phyloP scores from a whole-genome alignment of 2,329 filamentous ascomycete genomes.

The Setomelanomma holmii region DNA sequence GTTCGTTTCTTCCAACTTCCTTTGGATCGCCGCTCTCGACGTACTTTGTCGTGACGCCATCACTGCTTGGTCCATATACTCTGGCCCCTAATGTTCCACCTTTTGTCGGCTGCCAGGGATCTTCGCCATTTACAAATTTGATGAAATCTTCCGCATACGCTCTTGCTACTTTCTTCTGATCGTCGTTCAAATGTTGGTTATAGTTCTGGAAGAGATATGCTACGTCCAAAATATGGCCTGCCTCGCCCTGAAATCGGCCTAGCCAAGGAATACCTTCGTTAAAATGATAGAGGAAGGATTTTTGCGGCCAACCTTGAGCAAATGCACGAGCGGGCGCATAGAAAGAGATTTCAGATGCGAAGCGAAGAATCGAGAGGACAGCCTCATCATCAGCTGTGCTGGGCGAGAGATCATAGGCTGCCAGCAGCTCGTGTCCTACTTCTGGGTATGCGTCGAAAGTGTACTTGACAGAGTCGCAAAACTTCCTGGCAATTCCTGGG shows the following conservation, averaged over 20 bases:
- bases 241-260: constrained; percentile 41
- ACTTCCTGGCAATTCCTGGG: constrained; percentile 42
- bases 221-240: constrained; percentile 45
- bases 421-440: constrained; percentile 35
- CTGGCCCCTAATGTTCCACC: constrained; percentile 27
- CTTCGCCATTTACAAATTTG: constrained; percentile 40
- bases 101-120: constrained; percentile 41
- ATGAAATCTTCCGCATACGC: constrained; percentile 41
- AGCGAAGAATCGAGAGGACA: constrained; percentile 51
- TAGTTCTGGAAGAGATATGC: constrained; percentile 45
- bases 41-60: constrained; percentile 34
- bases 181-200: constrained; percentile 33
- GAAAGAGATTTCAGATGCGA: constrained; percentile 56
- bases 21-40: constrained; percentile 31
- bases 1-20: constrained; percentile 34
- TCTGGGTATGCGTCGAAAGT: constrained; percentile 34
- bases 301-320: constrained; percentile 47
- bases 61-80: constrained; percentile 40
- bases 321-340: constrained; percentile 53
- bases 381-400: constrained; percentile 51
- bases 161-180: constrained; percentile 30
- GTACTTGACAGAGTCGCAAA: constrained; percentile 42
- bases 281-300: constrained; percentile 45
- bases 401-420: constrained; percentile 50
- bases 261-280: constrained; percentile 46